These are phyloP conservation scores for Talaromyces sp. DNA, from an alignment of 2,329 filamentous ascomycete species.

Conservation along the genomic window DNA sequence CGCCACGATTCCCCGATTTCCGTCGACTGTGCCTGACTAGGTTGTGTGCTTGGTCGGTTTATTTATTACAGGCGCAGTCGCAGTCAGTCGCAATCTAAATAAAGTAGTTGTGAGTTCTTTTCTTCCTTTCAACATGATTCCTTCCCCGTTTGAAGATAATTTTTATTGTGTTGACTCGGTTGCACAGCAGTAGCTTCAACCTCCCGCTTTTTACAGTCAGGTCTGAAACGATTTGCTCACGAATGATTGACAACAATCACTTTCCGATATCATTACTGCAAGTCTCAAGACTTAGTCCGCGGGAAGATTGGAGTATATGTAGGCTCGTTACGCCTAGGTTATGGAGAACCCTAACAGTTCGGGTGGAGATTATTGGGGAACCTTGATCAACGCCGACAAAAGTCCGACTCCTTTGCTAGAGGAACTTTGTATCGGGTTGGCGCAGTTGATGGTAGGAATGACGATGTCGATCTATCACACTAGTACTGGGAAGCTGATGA, in stretches of 20 bases:
- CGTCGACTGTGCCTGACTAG: constrained; percentile 3
- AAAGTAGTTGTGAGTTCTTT: not conserved
- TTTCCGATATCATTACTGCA: not conserved
- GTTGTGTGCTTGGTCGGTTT: not conserved
- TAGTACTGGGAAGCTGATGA: not conserved
- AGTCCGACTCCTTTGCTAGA: constrained; percentile 64
- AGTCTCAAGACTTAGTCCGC: constrained; percentile 4
- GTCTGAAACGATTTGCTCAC: not conserved
- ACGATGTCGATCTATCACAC: not conserved
- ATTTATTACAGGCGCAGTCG: not conserved
- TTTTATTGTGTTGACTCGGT: constrained; percentile 1
- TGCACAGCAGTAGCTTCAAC: not conserved
- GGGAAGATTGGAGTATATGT: not conserved
- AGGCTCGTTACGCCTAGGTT: constrained; percentile 11
- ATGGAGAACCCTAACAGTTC: constrained; percentile 30
- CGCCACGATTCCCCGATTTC: not conserved
- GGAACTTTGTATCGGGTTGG: constrained; percentile 66
- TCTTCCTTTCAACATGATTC: no score
- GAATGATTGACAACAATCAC: not conserved
- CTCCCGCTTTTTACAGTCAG: not conserved
- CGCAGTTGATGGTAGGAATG: constrained; percentile 64
- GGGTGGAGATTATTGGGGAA: constrained; percentile 52
- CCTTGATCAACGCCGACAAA: constrained; percentile 65
- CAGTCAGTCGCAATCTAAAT: not conserved
- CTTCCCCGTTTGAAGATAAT: not conserved